Evolutionary conservation across 2,329 filamentous ascomycete species (phyloP).

Genomic region (Aspergillus fumigatus): DNA sequence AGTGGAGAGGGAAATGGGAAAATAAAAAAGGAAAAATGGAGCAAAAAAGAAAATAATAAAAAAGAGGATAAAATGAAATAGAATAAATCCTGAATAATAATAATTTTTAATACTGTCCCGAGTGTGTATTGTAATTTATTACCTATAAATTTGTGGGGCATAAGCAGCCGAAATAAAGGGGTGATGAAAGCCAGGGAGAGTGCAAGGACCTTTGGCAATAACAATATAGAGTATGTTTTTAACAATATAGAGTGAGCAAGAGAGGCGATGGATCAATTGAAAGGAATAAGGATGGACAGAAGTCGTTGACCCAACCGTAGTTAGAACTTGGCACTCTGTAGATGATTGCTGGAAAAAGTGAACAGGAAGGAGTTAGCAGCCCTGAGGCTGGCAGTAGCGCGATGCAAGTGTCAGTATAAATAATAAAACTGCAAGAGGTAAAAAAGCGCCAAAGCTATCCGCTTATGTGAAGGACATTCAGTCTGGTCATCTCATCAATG

Average conservation of each 20-base stretch:
- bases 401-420: slow-evolving; percentile 18
- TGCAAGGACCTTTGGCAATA: neutral
- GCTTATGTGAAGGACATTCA: neutral
- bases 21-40: slow-evolving; percentile 10
- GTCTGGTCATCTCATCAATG: neutral
- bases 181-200: neutral
- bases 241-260: neutral
- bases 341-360: slow-evolving; percentile 9
- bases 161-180: neutral
- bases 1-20: slow-evolving; percentile 5
- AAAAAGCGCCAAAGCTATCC: neutral
- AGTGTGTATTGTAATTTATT: neutral
- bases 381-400: slow-evolving; percentile 17
- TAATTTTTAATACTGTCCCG: neutral
- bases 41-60: neutral
- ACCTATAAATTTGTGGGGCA: neutral
- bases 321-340: slow-evolving; percentile 1
- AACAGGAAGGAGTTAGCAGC: slow-evolving; percentile 11
- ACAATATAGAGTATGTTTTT: too few relatives aligned
- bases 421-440: slow-evolving; percentile 9
- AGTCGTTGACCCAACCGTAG: neutral
- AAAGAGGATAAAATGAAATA: slow-evolving; percentile 1
- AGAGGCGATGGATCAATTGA: neutral
- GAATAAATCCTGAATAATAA: neutral
- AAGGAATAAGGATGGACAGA: neutral